phyloP scores from a whole-genome alignment of 345 rosid genomes.

The Turritis glabra region DNA sequence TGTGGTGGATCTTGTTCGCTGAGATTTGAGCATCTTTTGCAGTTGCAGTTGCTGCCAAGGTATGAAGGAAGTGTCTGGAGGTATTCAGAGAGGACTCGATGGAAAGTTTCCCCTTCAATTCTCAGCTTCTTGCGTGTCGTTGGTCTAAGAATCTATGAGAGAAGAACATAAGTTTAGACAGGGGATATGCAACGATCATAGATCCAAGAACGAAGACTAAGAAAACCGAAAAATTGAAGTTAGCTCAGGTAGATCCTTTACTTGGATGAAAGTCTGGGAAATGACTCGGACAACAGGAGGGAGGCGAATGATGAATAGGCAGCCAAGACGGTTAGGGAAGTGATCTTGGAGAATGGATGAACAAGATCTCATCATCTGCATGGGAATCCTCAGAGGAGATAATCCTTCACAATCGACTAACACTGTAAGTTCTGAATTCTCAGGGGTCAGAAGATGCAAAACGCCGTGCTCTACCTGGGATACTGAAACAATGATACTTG shows the following conservation, averaged over 20 bases:
- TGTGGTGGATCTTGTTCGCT: slow-evolving; percentile 20
- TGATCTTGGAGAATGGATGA: slow-evolving; percentile 86
- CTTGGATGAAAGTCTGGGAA: slow-evolving; percentile 87
- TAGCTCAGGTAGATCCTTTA: slow-evolving; percentile 35
- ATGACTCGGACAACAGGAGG: slow-evolving; percentile 85
- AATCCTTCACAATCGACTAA: slow-evolving; percentile 89
- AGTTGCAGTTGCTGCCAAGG: slow-evolving; percentile 82
- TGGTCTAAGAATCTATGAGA: slow-evolving; percentile 75
- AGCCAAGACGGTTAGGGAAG: slow-evolving; percentile 85
- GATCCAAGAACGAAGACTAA: not conserved
- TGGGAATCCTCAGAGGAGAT: slow-evolving; percentile 79
- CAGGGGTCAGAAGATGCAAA: slow-evolving; percentile 55
- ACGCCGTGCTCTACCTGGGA: slow-evolving; percentile 92
- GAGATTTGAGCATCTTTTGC: slow-evolving; percentile 58
- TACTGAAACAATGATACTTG: slow-evolving; percentile 46
- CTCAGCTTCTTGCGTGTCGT: slow-evolving; percentile 76
- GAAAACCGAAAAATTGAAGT: not conserved
- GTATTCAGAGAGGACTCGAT: slow-evolving; percentile 55
- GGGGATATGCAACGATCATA: not conserved
- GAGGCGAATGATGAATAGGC: slow-evolving; percentile 79
- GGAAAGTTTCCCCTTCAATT: slow-evolving; percentile 72
- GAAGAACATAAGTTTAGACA: slow-evolving; percentile 8
- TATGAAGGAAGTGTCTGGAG: slow-evolving; percentile 73
- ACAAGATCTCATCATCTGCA: slow-evolving; percentile 90
- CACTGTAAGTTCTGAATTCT: slow-evolving; percentile 71